Base-by-base conservation (phyloP, 768 basidiomycete species). In the Neoboletus brunneissimus region DNA sequence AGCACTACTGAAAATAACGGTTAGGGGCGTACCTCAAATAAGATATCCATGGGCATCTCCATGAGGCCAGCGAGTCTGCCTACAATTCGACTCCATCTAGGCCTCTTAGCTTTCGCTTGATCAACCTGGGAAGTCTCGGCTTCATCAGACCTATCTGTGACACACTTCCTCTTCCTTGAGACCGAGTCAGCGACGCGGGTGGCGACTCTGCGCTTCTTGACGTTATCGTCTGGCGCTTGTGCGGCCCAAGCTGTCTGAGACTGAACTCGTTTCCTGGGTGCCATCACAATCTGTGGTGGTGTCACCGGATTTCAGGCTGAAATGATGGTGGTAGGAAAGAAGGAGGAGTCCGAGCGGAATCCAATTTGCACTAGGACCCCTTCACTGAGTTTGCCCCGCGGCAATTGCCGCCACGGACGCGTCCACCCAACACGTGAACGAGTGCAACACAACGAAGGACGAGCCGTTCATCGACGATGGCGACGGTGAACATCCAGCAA, bases 401-500 rank as follows among this genome's bases (percentile, higher is more conserved):
- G 70, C 60, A 72, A 64, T 63, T 72, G 56, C 70, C 70, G 70
- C 53, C 58, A 34, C 27, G 51, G 58, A 63, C 71, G 67, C 69
- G 69, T 64, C 56, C 56, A 43, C 55, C 51, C 38, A 38, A 23
- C 71, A 71, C 70, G 73, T 67, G 73, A 65, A 12, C 43, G 34
- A 45, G 57, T 18, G 54, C 37, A 47, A 34, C 42, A 54, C 55
- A 27, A 49, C 50, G 53, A 57, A 44, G 79, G 75, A 68, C 71
- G 51, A 69, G 69, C 49, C 42, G 23, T 31, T 52, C 56, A 56
- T 56, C 51, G 48, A 62, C 55, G 44, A 75, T 76, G 75, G 55
- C 72, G 42, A 57, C 65, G 16, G 48, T 53, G 6, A 58, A 70
- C 40, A 75, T 65, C 77, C 89, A 65, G 75, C 80, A 55, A 76